These are phyloP conservation scores for Colletotrichum gigasporum DNA, from an alignment of 2,329 filamentous ascomycete species.

Conservation along the genomic window DNA sequence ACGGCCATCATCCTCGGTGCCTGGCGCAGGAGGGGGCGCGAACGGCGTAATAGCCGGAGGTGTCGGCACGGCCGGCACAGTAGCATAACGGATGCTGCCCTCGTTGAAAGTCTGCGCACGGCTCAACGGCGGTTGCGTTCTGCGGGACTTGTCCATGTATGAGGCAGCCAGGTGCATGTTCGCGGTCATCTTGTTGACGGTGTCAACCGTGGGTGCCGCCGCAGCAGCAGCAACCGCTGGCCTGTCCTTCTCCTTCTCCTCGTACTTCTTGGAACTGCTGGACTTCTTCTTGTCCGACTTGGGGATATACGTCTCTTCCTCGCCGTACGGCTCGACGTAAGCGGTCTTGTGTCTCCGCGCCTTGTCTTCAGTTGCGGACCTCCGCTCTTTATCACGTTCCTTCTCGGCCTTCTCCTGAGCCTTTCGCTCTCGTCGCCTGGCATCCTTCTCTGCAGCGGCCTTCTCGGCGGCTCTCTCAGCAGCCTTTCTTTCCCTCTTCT, in stretches of 20 bases:
- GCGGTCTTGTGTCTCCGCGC: constrained; percentile 36
- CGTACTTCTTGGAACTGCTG: constrained; percentile 46
- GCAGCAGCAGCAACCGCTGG: too few species aligned
- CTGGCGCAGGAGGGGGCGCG: constrained; percentile 15
- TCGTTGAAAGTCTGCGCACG: constrained; percentile 23
- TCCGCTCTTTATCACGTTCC: constrained; percentile 48
- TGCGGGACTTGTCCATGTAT: constrained; percentile 30
- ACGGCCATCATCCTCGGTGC: constrained; percentile 28
- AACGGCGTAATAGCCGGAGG: constrained; percentile 16
- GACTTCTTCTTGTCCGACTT: constrained; percentile 50
- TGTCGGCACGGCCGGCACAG: constrained; percentile 22
- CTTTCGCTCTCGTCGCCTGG: constrained; percentile 46
- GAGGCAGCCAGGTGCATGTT: constrained; percentile 25
- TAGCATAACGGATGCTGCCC: too few species aligned
- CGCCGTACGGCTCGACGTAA: constrained; percentile 47
- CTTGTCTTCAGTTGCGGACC: constrained; percentile 48
- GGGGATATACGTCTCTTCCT: constrained; percentile 36
- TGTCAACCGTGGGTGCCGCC: constrained; percentile 1
- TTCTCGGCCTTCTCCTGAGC: constrained; percentile 41
- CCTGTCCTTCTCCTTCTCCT: constrained; percentile 40
- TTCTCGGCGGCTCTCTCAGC: constrained; percentile 37
- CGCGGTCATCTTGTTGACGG: constrained; percentile 4
- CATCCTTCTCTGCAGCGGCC: constrained; percentile 41
- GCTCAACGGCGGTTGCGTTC: background rate
- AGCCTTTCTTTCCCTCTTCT: constrained; percentile 20